Conservation (phyloP, 805 yeast genomes). For the Starmerella sirachaensis region DNA sequence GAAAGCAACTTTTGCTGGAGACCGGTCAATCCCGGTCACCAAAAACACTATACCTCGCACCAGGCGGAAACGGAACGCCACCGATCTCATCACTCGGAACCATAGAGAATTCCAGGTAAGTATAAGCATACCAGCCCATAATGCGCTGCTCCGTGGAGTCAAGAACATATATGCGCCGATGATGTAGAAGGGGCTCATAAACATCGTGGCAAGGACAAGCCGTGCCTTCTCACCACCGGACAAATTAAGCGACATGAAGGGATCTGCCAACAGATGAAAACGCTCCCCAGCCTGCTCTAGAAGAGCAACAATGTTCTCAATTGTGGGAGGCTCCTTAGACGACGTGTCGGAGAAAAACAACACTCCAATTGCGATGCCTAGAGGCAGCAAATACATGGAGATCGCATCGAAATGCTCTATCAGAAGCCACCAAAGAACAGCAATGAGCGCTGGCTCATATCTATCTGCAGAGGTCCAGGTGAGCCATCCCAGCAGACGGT, state of each 20-base stretch:
- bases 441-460: constrained; percentile 58
- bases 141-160: constrained; percentile 55
- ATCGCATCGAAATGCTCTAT: constrained; percentile 72
- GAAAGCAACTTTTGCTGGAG: background rate
- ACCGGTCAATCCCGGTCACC: constrained; percentile 54
- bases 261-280: constrained; percentile 64
- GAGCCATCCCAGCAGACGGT: constrained; percentile 54
- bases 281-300: constrained; percentile 64
- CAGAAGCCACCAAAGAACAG: constrained; percentile 41
- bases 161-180: constrained; percentile 54
- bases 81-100: constrained; percentile 67
- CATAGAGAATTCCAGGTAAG: constrained; percentile 80
- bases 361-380: constrained; percentile 40
- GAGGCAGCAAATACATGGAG: constrained; percentile 55
- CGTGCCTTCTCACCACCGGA: constrained; percentile 70
- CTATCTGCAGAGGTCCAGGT: constrained; percentile 88
- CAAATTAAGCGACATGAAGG: constrained; percentile 60
- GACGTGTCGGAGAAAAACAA: constrained; percentile 19
- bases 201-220: constrained; percentile 68
- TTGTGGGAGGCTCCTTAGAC: constrained; percentile 61
- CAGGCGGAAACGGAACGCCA: constrained; percentile 71
- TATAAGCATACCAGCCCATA: constrained; percentile 45
- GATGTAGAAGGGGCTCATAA: constrained; percentile 76
- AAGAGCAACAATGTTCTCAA: constrained; percentile 73
- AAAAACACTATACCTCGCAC: constrained; percentile 65